Conservation (phyloP, 139 green algal species). For the Spirogloea muscicola region DNA sequence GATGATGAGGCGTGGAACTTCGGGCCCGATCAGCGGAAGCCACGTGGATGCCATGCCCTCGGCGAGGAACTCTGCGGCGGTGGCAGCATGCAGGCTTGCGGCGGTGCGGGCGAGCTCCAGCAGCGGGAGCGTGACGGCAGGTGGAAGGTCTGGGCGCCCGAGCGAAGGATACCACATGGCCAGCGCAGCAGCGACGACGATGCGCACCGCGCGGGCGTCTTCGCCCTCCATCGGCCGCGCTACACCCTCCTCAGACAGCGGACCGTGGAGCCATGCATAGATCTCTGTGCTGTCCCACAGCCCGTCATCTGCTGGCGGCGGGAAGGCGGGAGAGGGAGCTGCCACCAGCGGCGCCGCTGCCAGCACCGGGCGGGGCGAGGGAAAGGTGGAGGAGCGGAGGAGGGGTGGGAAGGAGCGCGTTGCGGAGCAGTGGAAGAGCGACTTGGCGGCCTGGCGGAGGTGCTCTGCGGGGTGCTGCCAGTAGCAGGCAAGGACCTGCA, state of each 20-base stretch:
- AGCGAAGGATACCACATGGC: conserved; percentile 31
- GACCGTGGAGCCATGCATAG: too few species aligned
- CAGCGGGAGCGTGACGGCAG: conserved; percentile 16
- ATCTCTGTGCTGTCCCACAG: too few species aligned
- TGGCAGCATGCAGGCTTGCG: conserved; percentile 19
- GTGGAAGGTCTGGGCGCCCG: conserved; percentile 18
- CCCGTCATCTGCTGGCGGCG: too few species aligned
- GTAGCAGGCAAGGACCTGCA: conserved; percentile 31
- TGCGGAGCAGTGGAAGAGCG: conserved; percentile 42
- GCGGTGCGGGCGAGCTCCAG: conserved; percentile 20
- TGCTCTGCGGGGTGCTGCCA: conserved; percentile 28
- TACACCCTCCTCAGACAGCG: too few species aligned
- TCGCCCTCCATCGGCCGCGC: too few species aligned
- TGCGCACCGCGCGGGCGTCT: conserved; percentile 2
- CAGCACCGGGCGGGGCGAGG: conserved; percentile 16
- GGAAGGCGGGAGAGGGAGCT: too few species aligned
- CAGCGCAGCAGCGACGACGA: conserved; percentile 25
- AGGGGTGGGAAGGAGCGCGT: conserved; percentile 5
- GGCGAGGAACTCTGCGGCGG: conserved; percentile 34
- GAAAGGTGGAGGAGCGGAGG: conserved; percentile 5
- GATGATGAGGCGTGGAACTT: conserved; percentile 23
- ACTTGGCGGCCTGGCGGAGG: conserved; percentile 12
- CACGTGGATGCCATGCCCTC: conserved; percentile 46
- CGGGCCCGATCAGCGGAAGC: conserved; percentile 30
- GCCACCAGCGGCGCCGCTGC: too few species aligned